Percentiles rank a stretch among this genome's conserved stretches.
Conservation (phyloP, 352 stramenopile species). For the Pythium scleroteichum region DNA sequence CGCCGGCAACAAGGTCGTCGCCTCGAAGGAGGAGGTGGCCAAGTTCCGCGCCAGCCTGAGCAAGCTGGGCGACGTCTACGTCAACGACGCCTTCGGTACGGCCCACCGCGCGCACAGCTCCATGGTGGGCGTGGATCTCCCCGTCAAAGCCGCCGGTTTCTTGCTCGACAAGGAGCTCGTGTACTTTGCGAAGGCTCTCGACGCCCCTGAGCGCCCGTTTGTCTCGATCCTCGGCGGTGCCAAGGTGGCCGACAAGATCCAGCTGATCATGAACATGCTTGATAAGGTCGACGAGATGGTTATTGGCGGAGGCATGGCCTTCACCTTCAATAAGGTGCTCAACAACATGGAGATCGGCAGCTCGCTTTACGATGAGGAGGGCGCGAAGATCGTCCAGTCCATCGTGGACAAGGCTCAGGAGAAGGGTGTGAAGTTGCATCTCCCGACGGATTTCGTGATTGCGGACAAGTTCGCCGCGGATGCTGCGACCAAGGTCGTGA, state of each 20-base stretch:
- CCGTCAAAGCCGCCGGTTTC: slow-evolving; percentile 93
- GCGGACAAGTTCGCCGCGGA: slow-evolving; percentile 97
- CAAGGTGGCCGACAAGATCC: slow-evolving; percentile 99
- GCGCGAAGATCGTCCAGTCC: slow-evolving; percentile 82
- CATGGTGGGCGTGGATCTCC: slow-evolving; percentile 95
- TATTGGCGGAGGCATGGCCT: slow-evolving; percentile 99
- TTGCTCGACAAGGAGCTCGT: slow-evolving; percentile 99
- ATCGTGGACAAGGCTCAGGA: slow-evolving; percentile 97
- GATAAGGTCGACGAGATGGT: slow-evolving; percentile 99
- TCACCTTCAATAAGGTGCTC: slow-evolving; percentile 99
- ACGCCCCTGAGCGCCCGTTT: slow-evolving; percentile 95
- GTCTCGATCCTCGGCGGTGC: slow-evolving; percentile 98
- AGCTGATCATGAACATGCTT: slow-evolving; percentile 99
- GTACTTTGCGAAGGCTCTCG: slow-evolving; percentile 99
- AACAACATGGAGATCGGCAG: slow-evolving; percentile 95
- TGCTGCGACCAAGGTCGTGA: slow-evolving; percentile 90
- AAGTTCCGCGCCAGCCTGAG: slow-evolving; percentile 92
- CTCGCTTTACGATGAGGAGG: slow-evolving; percentile 92
- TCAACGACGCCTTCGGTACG: slow-evolving; percentile 99
- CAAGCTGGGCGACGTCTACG: slow-evolving; percentile 96
- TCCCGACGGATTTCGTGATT: slow-evolving; percentile 98
- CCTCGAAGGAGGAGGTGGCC: slow-evolving; percentile 92
- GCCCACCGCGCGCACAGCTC: slow-evolving; percentile 98
- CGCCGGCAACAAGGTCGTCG: slow-evolving; percentile 82
- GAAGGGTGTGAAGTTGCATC: slow-evolving; percentile 97